Evolutionary conservation across 2,329 filamentous ascomycete species (phyloP).

Genomic region (Ceratocystis alfenasii): DNA sequence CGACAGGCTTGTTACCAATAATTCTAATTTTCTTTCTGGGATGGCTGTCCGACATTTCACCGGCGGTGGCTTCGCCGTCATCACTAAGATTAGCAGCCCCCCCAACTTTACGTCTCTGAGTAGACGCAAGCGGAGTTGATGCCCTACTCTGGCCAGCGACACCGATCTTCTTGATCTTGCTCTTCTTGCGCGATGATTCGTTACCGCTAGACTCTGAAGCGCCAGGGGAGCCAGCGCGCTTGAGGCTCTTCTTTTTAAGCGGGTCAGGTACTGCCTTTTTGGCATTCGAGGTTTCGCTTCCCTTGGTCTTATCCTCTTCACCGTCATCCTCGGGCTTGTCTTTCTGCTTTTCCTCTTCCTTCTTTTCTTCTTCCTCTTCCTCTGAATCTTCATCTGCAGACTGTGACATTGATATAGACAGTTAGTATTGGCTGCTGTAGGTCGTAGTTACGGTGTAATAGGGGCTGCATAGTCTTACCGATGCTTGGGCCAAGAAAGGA

Average conservation of each 20-base stretch:
- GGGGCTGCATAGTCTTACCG: slow-evolving; percentile 25
- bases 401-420: not conserved
- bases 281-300: slow-evolving; percentile 44
- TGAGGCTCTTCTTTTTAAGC: slow-evolving; percentile 53
- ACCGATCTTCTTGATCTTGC: slow-evolving; percentile 48
- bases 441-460: too few relatives aligned
- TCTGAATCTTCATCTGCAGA: slow-evolving; percentile 29
- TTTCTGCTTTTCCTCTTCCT: slow-evolving; percentile 48
- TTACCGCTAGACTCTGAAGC: slow-evolving; percentile 85
- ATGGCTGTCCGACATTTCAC: slow-evolving; percentile 51
- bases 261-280: slow-evolving; percentile 37
- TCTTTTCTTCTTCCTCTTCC: slow-evolving; percentile 34
- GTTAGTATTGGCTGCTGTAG: too few relatives aligned
- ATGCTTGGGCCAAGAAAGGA: slow-evolving; percentile 29
- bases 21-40: slow-evolving; percentile 42
- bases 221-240: slow-evolving; percentile 76
- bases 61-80: slow-evolving; percentile 60
- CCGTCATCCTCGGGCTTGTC: slow-evolving; percentile 40
- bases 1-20: slow-evolving; percentile 38
- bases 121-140: slow-evolving; percentile 27
- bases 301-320: slow-evolving; percentile 39
- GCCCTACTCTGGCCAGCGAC: slow-evolving; percentile 31
- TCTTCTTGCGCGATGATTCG: slow-evolving; percentile 69
- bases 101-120: slow-evolving; percentile 32
- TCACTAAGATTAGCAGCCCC: slow-evolving; percentile 55